Base-by-base conservation (phyloP, 148 eudicot genomes). In the Amaranthus palmeri region DNA sequence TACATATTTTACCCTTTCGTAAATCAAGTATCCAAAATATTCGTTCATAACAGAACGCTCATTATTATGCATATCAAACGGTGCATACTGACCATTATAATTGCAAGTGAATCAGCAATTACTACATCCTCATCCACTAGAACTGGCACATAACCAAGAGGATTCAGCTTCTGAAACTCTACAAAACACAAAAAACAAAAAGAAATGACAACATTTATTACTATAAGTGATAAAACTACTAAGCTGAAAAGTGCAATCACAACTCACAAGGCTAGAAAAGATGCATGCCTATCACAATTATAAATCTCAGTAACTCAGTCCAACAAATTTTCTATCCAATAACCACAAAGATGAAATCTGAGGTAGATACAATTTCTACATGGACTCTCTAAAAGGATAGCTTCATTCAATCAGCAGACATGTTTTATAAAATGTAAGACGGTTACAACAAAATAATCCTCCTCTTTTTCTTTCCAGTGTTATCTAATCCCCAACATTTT, bases 41-140 rank as follows among this genome's bases (percentile, higher is more conserved):
- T 25, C 1, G 36, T 25, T 25, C 36, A 25, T 25, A 25, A 2
- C 36, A 25, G 36, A 25, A 25, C 36, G 36, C 36, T 25, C 36
- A 25, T 25, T 25, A 25, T 25, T 25, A 25, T 25, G 36, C 36
- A 25, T 25, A 25, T 25, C 36, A 25, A 25, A 25, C 71, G 7
- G 43, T 3, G 67, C 47, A 54, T 55, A 74, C 88, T 69, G 67
- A 88, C 98, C 98, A 91, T 72, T 68, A 93, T 56, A 52, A 93
- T 91, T 44, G 98, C 98, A 78, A 87, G 85, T 63, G 98, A 93
- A 75, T 93, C 98, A 6, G 88, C 80, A 72, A 90, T 10, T 51
- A 85, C 87, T 60, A 75, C 53, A 73, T 87, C 91, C 45, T 76
- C 97, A 81, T 91, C 95, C 54, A 82, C 88, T 87, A 90, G 77